These are phyloP conservation scores for Emergomyces orientalis DNA, from an alignment of 2,329 filamentous ascomycete genomes.

Conservation along the genomic window DNA sequence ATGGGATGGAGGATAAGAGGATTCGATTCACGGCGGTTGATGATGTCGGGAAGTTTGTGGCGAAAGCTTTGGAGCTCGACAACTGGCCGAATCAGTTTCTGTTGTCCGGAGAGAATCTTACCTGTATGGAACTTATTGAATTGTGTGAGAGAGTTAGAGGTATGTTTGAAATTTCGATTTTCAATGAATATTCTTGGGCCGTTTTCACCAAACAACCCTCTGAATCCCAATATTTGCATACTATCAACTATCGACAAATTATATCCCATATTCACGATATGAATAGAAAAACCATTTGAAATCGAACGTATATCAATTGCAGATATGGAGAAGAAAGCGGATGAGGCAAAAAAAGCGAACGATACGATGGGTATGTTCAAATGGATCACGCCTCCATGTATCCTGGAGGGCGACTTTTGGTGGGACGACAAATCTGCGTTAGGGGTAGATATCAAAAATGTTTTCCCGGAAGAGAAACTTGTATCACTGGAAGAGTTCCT, in stretches of 20 bases:
- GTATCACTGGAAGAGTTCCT: constrained; percentile 3
- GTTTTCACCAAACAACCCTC: not conserved
- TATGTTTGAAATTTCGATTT: not conserved
- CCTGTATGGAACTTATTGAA: not conserved
- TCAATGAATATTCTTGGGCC: not conserved
- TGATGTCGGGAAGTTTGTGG: constrained; percentile 5
- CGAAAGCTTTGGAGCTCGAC: constrained; percentile 4
- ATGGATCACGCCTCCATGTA: not conserved
- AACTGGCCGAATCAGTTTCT: constrained; percentile 2
- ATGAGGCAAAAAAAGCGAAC: constrained; percentile 2
- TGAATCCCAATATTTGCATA: too few species aligned
- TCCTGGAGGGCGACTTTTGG: constrained; percentile 4
- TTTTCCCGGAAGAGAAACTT: constrained; percentile 6
- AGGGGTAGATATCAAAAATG: not conserved
- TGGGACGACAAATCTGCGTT: not conserved
- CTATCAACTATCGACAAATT: not conserved
- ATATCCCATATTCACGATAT: not conserved
- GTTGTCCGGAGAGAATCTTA: not conserved
- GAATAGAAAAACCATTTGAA: constrained; percentile 3
- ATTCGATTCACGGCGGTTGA: constrained; percentile 4
- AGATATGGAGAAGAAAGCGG: not conserved
- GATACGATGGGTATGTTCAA: constrained; percentile 3
- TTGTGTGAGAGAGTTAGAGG: constrained; percentile 7
- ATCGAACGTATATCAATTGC: not conserved
- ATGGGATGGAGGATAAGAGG: constrained; percentile 3